These are phyloP conservation scores for Vitis hybrid DNA, from an alignment of 177 flowering plant genomes.

Conservation along the genomic window DNA sequence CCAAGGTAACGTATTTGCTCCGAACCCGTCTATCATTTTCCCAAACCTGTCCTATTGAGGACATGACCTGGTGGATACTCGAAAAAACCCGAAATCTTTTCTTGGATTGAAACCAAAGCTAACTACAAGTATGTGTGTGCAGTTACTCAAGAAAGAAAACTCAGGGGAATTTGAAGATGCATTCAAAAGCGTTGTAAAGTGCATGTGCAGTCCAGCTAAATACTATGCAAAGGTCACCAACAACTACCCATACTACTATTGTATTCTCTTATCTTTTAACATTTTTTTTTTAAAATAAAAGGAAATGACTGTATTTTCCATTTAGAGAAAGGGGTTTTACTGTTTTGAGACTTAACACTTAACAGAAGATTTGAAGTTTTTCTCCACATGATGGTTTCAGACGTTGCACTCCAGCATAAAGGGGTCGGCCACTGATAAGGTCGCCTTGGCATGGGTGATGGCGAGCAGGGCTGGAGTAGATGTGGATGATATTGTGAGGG, in stretches of 20 bases:
- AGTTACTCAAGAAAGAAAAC: slow-evolving; percentile 50
- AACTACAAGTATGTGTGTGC: neutral
- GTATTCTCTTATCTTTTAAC: neutral
- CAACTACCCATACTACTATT: too few species aligned
- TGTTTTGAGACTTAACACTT: too few species aligned
- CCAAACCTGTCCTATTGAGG: too few species aligned
- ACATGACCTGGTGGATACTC: too few species aligned
- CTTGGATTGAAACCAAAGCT: neutral
- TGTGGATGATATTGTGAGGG: slow-evolving; percentile 53
- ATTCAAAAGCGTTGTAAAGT: slow-evolving; percentile 46
- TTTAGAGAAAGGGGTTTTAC: too few species aligned
- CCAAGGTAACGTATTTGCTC: slow-evolving; percentile 37
- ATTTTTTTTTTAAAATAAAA: neutral
- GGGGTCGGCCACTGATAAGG: slow-evolving; percentile 31
- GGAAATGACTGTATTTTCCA: neutral
- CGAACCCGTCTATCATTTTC: too few species aligned
- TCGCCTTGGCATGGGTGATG: slow-evolving; percentile 38
- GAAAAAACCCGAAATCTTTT: neutral
- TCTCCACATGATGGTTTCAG: slow-evolving; percentile 22
- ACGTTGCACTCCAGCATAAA: slow-evolving; percentile 41
- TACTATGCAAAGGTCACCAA: slow-evolving; percentile 65
- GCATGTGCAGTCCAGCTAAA: slow-evolving; percentile 56
- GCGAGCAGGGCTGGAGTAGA: slow-evolving; percentile 68
- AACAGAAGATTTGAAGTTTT: neutral
- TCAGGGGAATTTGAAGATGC: slow-evolving; percentile 55